Evolutionary conservation across 2,329 filamentous ascomycete genomes (phyloP), one percentile per base, ranked within the genome.

Genomic region (Ceratocystis cubensis): DNA sequence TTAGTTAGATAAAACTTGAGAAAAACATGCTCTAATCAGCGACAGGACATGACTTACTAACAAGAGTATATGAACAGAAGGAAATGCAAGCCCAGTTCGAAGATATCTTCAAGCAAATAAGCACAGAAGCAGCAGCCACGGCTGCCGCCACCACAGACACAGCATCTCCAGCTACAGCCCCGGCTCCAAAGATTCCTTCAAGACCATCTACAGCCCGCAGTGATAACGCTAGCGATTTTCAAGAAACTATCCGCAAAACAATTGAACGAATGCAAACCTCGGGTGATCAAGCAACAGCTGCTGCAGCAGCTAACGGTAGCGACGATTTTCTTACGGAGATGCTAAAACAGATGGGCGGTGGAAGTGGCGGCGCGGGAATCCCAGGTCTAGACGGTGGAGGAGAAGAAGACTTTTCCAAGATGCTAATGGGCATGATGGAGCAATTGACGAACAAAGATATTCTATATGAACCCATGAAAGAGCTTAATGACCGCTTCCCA

Each of bases 381-480:
- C 66, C 64, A 1, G 64, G 66, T 2, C 28, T 66, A 10, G 61
- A 68, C 50, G 82, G 79, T 3, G 80, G 78, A 15, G 79, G 79
- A 68, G 91, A 96, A 66, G 91, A 94, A 71, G 91, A 96, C 71
- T 89, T 97, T 72, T 91, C 90, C 67, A 93, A 96, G 78, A 91
- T 97, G 85, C 83, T 99, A 68, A 85, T 96, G 82, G 89, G 89
- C 65, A 96, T 97, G 91, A 97, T 99, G 93, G 91, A 97, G 77
- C 92, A 99, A 76, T 82, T 99, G 69, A 97, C 94, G 2, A 96
- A 96, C 76, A 97, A 96, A 79, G 94, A 97, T 71, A 96, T 99
- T 69, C 78, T 99, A 63, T 97, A 97, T 74, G 93, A 99, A 78
- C 94, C 94, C 1, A 96, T 99, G 91, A 96, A 96, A 79, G 94